A percentile compares a stretch with the other conserved stretches of the same genome.
Conservation (phyloP, 164 flowering plant genomes). For the Brasenia schreberi region DNA sequence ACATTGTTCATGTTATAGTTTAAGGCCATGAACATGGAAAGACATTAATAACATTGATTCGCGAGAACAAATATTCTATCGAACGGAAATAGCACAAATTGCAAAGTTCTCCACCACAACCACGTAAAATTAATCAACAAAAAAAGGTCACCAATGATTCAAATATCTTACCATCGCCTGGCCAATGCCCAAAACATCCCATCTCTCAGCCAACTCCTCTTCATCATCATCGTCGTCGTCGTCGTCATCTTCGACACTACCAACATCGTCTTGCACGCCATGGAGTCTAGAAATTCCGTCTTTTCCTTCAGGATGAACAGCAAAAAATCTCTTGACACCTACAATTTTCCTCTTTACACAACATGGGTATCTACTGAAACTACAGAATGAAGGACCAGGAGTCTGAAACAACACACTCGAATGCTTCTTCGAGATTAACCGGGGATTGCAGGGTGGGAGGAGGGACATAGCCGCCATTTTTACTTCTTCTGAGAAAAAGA, state of each 20-base stretch:
- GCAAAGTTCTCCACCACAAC: not conserved
- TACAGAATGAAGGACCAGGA: not conserved
- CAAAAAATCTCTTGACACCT: not conserved
- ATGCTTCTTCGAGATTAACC: not conserved
- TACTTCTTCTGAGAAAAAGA: not conserved
- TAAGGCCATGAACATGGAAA: too few relatives aligned
- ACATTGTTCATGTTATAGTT: too few relatives aligned
- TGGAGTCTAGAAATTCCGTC: not conserved
- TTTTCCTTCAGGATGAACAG: not conserved
- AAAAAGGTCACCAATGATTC: not conserved
- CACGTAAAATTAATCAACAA: too few relatives aligned
- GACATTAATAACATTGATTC: too few relatives aligned
- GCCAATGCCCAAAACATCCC: constrained; percentile 93
- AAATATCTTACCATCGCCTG: constrained; percentile 72
- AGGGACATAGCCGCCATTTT: not conserved
- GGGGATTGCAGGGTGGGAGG: not conserved
- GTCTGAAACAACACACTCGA: not conserved
- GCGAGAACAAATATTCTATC: too few relatives aligned
- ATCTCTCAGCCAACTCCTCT: constrained; percentile 34
- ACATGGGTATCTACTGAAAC: not conserved
- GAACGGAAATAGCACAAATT: not conserved
- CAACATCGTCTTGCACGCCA: not conserved
- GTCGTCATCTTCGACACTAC: constrained; percentile 9
- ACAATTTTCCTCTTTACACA: not conserved
- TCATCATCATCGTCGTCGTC: constrained; percentile 12